Percentiles rank a stretch among this genome's conserved stretches.
Evolutionary conservation across 2,329 filamentous ascomycete species (phyloP).

Genomic region (Intubia oerlemansii): DNA sequence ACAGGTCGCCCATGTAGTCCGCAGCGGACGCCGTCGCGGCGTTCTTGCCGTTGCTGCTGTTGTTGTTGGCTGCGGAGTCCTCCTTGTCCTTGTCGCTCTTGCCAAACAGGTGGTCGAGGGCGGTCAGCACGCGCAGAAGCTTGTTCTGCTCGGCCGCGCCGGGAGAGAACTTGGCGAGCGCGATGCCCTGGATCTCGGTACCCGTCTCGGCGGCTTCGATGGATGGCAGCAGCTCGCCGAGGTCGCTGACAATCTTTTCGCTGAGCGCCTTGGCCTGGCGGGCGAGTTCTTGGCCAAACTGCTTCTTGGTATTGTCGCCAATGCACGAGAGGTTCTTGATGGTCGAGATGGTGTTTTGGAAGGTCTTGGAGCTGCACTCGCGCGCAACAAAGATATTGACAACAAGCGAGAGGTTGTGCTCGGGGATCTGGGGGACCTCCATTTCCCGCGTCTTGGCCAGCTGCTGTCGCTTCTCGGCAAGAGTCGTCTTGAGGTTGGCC

Average conservation of each 20-base stretch:
- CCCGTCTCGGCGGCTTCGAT: constrained; percentile 73
- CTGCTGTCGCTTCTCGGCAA: constrained; percentile 17
- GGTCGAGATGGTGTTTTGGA: constrained; percentile 92
- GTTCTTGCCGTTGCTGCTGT: constrained; percentile 15
- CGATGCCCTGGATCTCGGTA: constrained; percentile 87
- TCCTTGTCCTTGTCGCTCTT: constrained; percentile 12
- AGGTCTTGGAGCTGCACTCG: constrained; percentile 93
- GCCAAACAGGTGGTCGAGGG: constrained; percentile 88
- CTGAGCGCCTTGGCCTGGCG: constrained; percentile 69
- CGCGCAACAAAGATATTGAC: constrained; percentile 90
- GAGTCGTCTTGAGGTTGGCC: constrained; percentile 11
- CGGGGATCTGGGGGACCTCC: constrained; percentile 68
- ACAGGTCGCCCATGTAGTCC: constrained; percentile 68
- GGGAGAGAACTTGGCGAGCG: constrained; percentile 86
- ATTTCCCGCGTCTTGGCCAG: constrained; percentile 32
- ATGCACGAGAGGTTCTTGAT: constrained; percentile 95
- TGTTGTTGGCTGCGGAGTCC: constrained; percentile 14
- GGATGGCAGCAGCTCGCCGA: constrained; percentile 67
- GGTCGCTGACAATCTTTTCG: constrained; percentile 63
- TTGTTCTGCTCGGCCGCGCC: constrained; percentile 95
- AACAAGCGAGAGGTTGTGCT: constrained; percentile 79
- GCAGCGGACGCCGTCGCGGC: constrained; percentile 45
- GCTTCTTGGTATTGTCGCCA: constrained; percentile 69
- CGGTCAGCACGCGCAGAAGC: constrained; percentile 74
- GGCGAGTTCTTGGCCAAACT: constrained; percentile 86